These are phyloP conservation scores for Ceratobasidium sp. DNA, from an alignment of 1,284 basidiomycete species.

Conservation along the genomic window DNA sequence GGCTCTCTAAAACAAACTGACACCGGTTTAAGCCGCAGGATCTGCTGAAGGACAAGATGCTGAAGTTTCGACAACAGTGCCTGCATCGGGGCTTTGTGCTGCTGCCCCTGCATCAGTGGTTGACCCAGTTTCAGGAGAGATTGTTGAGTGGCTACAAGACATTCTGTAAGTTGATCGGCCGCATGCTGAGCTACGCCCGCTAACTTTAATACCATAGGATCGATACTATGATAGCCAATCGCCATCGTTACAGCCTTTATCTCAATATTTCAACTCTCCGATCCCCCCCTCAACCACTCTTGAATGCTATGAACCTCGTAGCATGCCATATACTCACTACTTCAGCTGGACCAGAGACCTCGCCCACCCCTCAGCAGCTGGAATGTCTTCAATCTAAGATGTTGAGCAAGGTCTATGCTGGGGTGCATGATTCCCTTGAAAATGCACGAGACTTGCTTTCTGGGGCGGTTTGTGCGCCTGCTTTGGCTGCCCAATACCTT, in stretches of 20 bases:
- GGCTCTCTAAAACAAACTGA: background rate
- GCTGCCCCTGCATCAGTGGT: background rate
- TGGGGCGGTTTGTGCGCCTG: conserved; percentile 25
- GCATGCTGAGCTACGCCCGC: background rate
- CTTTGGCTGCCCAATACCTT: conserved; percentile 25
- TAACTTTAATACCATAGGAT: background rate
- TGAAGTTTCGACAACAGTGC: background rate
- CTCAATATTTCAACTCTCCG: background rate
- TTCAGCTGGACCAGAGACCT: conserved; percentile 8
- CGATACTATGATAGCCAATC: conserved; percentile 21
- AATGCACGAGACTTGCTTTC: conserved; percentile 14
- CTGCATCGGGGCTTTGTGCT: background rate
- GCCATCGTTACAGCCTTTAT: conserved; percentile 19
- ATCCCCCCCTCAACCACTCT: conserved; percentile 22
- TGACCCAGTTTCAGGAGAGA: conserved; percentile 22
- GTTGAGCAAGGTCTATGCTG: conserved; percentile 11
- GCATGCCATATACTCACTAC: conserved; percentile 25
- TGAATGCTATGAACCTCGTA: conserved; percentile 24
- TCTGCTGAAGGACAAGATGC: background rate
- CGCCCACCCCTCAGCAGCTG: conserved; percentile 12
- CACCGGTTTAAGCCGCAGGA: background rate
- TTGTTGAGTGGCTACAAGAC: conserved; percentile 11
- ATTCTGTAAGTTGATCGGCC: conserved; percentile 18
- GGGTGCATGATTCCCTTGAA: conserved; percentile 21
- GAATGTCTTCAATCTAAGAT: conserved; percentile 6